Conservation (phyloP, 495 filamentous ascomycete genomes). For the Ramalina intermedia region DNA sequence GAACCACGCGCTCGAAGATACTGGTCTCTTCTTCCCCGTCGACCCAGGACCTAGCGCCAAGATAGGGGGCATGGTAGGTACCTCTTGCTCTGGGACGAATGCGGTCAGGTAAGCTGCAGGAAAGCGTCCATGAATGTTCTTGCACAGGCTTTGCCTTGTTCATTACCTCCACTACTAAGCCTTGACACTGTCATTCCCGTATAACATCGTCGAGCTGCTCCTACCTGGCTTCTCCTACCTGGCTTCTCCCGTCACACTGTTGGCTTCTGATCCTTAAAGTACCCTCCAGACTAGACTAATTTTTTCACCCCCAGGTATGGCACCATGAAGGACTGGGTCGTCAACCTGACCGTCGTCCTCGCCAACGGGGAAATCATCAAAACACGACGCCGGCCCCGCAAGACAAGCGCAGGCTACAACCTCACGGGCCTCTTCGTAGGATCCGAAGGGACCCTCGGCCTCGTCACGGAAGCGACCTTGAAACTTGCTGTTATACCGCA, state of each 20-base stretch:
- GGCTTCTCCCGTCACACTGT: no score
- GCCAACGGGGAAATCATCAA: slow-evolving; percentile 89
- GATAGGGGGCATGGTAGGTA: slow-evolving; percentile 95
- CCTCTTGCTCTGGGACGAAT: slow-evolving; percentile 87
- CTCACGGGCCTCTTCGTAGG: slow-evolving; percentile 63
- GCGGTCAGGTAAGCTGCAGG: slow-evolving; percentile 64
- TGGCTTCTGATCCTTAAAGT: no score
- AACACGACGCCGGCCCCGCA: slow-evolving; percentile 53
- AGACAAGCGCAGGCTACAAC: slow-evolving; percentile 51
- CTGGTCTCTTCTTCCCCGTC: slow-evolving; percentile 78
- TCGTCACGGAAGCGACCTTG: slow-evolving; percentile 75
- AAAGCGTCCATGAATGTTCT: no score
- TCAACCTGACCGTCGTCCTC: slow-evolving; percentile 79
- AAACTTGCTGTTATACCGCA: slow-evolving; percentile 72
- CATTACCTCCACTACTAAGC: no score
- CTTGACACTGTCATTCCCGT: no score
- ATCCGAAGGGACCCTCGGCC: slow-evolving; percentile 82
- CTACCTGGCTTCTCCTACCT: no score
- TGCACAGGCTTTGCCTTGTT: no score
- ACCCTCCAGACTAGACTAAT: no score
- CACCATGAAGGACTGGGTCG: slow-evolving; percentile 93
- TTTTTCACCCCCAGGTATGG: slow-evolving; percentile 25
- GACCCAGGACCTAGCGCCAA: slow-evolving; percentile 59
- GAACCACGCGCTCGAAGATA: slow-evolving; percentile 60
- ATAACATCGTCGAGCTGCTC: no score